These are phyloP conservation scores for Vicia sativa DNA, from an alignment of 306 rosid species.

Conservation along the genomic window DNA sequence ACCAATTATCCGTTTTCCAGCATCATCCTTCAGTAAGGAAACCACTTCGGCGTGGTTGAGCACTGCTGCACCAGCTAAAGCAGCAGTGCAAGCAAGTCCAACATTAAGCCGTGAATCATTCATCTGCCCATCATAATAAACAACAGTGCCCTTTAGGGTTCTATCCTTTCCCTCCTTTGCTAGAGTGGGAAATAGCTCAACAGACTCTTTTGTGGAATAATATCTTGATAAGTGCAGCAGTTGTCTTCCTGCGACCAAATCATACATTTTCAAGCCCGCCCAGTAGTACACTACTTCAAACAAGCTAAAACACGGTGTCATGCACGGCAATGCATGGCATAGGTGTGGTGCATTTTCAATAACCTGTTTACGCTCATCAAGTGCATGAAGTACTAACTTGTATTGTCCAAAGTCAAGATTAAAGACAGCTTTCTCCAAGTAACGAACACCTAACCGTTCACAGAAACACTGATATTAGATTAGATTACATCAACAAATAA, in stretches of 20 bases:
- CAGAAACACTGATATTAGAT: conserved; percentile 27
- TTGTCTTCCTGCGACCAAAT: conserved; percentile 86
- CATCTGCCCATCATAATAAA: conserved; percentile 99
- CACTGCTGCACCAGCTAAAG: conserved; percentile 97
- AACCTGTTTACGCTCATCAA: conserved; percentile 89
- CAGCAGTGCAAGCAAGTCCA: conserved; percentile 93
- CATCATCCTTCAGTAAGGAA: conserved; percentile 81
- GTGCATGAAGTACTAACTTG: conserved; percentile 97
- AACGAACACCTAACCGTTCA: conserved; percentile 74
- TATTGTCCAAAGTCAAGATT: conserved; percentile 92
- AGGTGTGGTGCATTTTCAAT: conserved; percentile 98
- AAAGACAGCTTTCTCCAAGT: conserved; percentile 97
- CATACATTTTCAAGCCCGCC: conserved; percentile 94
- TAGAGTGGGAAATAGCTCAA: conserved; percentile 91
- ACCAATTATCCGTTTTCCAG: conserved; percentile 67
- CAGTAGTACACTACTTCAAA: conserved; percentile 91
- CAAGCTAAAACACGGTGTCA: conserved; percentile 98
- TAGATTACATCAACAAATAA: neutral
- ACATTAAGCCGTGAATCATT: conserved; percentile 94
- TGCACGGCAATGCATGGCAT: conserved; percentile 96
- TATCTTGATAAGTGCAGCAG: conserved; percentile 89
- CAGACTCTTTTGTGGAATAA: conserved; percentile 85
- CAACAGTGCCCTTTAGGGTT: conserved; percentile 89
- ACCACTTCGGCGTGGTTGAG: conserved; percentile 94
- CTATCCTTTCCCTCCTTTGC: conserved; percentile 66